Percentiles rank a stretch among this genome's conserved stretches.
These are phyloP conservation scores for Leccinum fibrillosum DNA, from an alignment of 768 basidiomycete species.

Conservation along the genomic window DNA sequence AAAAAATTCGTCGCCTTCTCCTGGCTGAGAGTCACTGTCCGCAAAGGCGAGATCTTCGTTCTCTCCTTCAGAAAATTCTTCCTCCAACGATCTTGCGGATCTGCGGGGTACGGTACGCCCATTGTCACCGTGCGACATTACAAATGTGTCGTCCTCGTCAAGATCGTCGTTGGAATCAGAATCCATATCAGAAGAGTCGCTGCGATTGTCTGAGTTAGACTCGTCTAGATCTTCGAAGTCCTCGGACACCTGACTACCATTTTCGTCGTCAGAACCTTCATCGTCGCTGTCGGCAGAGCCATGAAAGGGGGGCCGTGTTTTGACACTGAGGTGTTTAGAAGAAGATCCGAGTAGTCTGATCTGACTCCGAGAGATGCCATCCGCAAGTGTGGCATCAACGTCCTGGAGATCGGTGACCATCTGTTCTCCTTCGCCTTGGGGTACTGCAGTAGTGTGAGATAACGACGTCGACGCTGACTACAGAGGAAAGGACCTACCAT, in stretches of 20 bases:
- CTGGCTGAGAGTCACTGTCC: slow-evolving; percentile 77
- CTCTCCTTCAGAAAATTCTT: slow-evolving; percentile 34
- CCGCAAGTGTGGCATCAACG: slow-evolving; percentile 75
- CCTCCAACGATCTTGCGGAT: slow-evolving; percentile 32
- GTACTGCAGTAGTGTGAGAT: slow-evolving; percentile 35
- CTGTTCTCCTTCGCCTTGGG: slow-evolving; percentile 90
- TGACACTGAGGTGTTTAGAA: slow-evolving; percentile 58
- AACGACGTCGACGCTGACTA: not conserved
- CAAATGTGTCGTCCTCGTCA: not conserved
- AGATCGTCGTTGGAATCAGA: slow-evolving; percentile 1
- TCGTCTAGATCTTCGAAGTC: slow-evolving; percentile 4
- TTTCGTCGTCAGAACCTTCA: slow-evolving; percentile 24
- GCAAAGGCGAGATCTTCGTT: slow-evolving; percentile 59
- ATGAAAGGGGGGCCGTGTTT: slow-evolving; percentile 25
- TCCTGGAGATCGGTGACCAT: slow-evolving; percentile 99
- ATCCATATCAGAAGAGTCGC: not conserved
- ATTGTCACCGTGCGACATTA: slow-evolving; percentile 27
- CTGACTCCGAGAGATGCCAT: slow-evolving; percentile 73
- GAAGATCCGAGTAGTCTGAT: slow-evolving; percentile 86
- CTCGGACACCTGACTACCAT: slow-evolving; percentile 12
- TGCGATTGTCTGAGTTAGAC: not conserved
- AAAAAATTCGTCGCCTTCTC: slow-evolving; percentile 69
- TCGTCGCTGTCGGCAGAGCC: slow-evolving; percentile 38
- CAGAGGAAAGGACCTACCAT: slow-evolving; percentile 42
- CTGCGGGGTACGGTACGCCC: slow-evolving; percentile 53